Conservation (phyloP, 108 stramenopile genomes). For the Pseudonitzschia delicatissima region DNA sequence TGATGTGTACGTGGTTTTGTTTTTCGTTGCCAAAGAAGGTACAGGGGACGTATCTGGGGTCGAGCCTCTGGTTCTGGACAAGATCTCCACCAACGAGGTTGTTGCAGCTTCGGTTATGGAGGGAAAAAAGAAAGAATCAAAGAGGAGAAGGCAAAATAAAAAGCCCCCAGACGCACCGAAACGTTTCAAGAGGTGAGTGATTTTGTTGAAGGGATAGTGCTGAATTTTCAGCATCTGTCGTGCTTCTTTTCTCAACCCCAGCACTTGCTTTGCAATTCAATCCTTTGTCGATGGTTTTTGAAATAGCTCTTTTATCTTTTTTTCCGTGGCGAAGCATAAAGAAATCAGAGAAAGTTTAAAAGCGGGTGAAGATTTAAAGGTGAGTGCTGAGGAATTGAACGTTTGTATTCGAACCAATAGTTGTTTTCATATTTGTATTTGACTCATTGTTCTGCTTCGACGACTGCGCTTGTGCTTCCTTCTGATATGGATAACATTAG, state of each 20-base stretch:
- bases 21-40: too few relatives aligned
- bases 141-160: background rate
- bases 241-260: background rate
- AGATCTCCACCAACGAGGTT: background rate
- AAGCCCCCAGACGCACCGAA: conserved; percentile 22
- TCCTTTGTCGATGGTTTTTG: background rate
- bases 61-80: background rate
- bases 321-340: conserved; percentile 46
- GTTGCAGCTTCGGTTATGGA: background rate
- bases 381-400: too few relatives aligned
- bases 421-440: too few relatives aligned
- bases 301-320: conserved; percentile 45
- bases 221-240: background rate
- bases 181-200: conserved; percentile 34
- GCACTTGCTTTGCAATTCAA: background rate
- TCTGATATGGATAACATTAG: too few relatives aligned
- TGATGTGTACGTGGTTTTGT: too few relatives aligned
- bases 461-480: too few relatives aligned
- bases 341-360: conserved; percentile 22
- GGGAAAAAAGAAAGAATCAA: background rate
- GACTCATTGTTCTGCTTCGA: too few relatives aligned
- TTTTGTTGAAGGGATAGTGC: too few relatives aligned
- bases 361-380: conserved; percentile 9
- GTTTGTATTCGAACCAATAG: too few relatives aligned
- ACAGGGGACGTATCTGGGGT: too few relatives aligned